Base-by-base conservation (phyloP, 1,284 basidiomycete species). In the Ustilago loliicola region DNA sequence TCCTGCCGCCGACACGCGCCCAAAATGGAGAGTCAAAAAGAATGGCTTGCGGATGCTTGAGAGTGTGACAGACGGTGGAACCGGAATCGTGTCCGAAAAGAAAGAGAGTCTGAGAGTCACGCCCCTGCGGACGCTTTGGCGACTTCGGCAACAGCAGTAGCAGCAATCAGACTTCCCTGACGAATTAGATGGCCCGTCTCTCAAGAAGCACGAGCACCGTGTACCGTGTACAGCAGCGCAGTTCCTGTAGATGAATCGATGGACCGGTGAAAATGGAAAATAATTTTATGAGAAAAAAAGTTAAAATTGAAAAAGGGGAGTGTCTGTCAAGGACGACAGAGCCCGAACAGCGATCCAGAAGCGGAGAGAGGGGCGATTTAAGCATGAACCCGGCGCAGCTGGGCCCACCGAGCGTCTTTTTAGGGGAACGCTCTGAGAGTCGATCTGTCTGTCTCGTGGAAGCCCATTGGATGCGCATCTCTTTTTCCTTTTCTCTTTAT, bases 51-150 rank as follows among this genome's bases (percentile, higher is more conserved):
- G 32, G 50, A 10, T 8, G 23, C 3, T 1, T 15, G 11, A 53
- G 51, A 6, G 29, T 32, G 32, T n/a, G 50, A 34, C 51, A 32
- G 38, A 45, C 48, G 27, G 38, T 57, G 56, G 42, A 58, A 58
- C 56, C 56, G 56, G 56, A 58, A 48, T 58, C 42, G 45, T 34
- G 29, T 58, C 42, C 56, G 56, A 47, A 48, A 47, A 58, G 27
- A 19, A 55, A 32, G 50, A 11, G n/a, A 19, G 30, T 23, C 27
- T 29, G 7, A 54, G 13, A 15, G 40, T 7, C 45, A 47, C 45
- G 45, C 45, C n/a, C 45, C 23, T 38, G 36, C 36, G 36, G 36
- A 38, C 36, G 36, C 36, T 47, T 47, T 21, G 23, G 45, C 45
- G 45, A 47, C 45, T 47, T 47, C 45, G 45, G 45, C n/a, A 47